These are phyloP conservation scores for Vachellia pachyceras DNA, from an alignment of 306 rosid species.

Conservation along the genomic window DNA sequence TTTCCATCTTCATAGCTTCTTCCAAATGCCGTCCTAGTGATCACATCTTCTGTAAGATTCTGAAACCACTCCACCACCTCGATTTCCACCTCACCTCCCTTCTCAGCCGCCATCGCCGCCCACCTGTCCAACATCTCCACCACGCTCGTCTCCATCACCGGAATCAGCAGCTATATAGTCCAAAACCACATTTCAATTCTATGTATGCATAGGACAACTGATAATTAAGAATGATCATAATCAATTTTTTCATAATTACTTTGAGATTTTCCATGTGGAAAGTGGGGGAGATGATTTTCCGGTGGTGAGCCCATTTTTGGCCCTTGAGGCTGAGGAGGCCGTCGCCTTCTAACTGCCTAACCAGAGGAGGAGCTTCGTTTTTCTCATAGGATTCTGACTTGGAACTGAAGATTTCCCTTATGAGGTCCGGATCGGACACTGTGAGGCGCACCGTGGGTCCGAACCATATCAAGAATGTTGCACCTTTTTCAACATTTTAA, in stretches of 20 bases:
- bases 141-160: slow-evolving; percentile 76
- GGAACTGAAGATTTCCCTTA: slow-evolving; percentile 83
- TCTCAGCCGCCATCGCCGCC: slow-evolving; percentile 49
- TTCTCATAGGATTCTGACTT: slow-evolving; percentile 87
- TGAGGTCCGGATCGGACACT: slow-evolving; percentile 87
- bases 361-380: slow-evolving; percentile 92
- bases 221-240: too few species aligned
- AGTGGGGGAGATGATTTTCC: slow-evolving; percentile 84
- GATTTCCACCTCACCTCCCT: slow-evolving; percentile 75
- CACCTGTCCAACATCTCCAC: slow-evolving; percentile 83
- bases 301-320: slow-evolving; percentile 91
- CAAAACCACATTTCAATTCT: not conserved
- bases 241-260: slow-evolving; percentile 39
- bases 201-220: too few species aligned
- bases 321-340: slow-evolving; percentile 96
- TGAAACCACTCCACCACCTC: slow-evolving; percentile 89
- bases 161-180: slow-evolving; percentile 63
- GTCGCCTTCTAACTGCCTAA: slow-evolving; percentile 92
- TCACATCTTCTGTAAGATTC: slow-evolving; percentile 76
- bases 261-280: slow-evolving; percentile 93
- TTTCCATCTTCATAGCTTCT: slow-evolving; percentile 93
- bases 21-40: slow-evolving; percentile 80
- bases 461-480: slow-evolving; percentile 91
- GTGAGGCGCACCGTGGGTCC: slow-evolving; percentile 90
- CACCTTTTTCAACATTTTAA: slow-evolving; percentile 52